phyloP scores from a whole-genome alignment of 306 rosid species.

The Corylus avellana region DNA sequence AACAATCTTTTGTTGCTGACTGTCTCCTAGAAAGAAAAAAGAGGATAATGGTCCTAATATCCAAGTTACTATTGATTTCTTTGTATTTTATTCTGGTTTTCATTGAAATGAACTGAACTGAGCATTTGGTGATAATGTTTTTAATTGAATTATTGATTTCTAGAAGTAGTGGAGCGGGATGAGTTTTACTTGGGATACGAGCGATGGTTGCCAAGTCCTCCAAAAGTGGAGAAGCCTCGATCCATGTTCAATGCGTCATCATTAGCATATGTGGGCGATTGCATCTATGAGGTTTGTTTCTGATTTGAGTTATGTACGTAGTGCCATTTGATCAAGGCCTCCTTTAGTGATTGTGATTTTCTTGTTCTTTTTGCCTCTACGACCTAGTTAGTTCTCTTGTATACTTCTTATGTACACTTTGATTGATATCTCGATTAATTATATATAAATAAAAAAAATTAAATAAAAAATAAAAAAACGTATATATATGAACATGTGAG shows the following conservation, averaged over 20 bases:
- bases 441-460: too few species aligned
- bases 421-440: too few species aligned
- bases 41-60: background rate
- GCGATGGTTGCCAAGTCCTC: slow-evolving; percentile 80
- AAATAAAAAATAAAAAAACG: too few species aligned
- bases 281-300: slow-evolving; percentile 76
- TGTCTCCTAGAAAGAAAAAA: background rate
- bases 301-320: background rate
- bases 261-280: slow-evolving; percentile 80
- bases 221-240: slow-evolving; percentile 81
- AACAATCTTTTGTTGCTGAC: background rate
- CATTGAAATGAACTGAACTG: background rate
- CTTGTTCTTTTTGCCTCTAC: too few species aligned
- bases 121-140: background rate
- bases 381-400: too few species aligned
- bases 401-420: too few species aligned
- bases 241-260: slow-evolving; percentile 75
- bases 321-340: background rate
- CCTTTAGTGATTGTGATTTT: too few species aligned
- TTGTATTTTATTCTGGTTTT: background rate
- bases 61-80: background rate
- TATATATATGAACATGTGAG: too few species aligned
- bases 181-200: slow-evolving; percentile 73
- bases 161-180: slow-evolving; percentile 34
- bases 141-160: background rate